phyloP scores from a whole-genome alignment of 1,139 yeast species.

The Yamadazyma conglobata region DNA sequence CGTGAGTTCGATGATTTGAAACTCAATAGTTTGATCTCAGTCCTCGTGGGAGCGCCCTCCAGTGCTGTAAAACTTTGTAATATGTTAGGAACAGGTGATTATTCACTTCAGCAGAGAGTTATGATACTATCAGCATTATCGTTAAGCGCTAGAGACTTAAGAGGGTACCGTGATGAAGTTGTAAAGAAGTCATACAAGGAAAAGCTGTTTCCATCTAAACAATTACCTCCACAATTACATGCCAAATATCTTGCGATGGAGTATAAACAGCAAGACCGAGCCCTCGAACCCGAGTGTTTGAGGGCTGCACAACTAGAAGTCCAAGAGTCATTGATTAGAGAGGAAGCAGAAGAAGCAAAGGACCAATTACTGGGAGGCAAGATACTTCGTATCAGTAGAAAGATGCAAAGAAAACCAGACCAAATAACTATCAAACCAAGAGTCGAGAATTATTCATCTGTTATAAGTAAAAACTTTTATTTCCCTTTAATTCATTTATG shows the following conservation, averaged over 20 bases:
- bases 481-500: conserved; percentile 57
- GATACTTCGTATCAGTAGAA: conserved; percentile 46
- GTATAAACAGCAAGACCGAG: conserved; percentile 5
- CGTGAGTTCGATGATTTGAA: conserved; percentile 48
- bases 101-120: conserved; percentile 61
- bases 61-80: conserved; percentile 36
- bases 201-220: conserved; percentile 35
- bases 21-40: conserved; percentile 50
- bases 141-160: conserved; percentile 55
- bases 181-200: conserved; percentile 33
- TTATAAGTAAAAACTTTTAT: conserved; percentile 46
- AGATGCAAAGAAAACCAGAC: conserved; percentile 8
- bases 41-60: conserved; percentile 47
- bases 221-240: conserved; percentile 48
- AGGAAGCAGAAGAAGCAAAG: conserved; percentile 38
- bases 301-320: conserved; percentile 13
- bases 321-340: conserved; percentile 34
- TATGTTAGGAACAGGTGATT: conserved; percentile 56
- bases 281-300: conserved; percentile 6
- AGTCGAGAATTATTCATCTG: conserved; percentile 37
- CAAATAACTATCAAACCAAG: conserved; percentile 12
- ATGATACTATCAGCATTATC: conserved; percentile 53
- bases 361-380: conserved; percentile 45
- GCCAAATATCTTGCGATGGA: conserved; percentile 24
- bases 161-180: conserved; percentile 52